Base-by-base conservation (phyloP, 345 rosid genomes). In the Citrus sp. region DNA sequence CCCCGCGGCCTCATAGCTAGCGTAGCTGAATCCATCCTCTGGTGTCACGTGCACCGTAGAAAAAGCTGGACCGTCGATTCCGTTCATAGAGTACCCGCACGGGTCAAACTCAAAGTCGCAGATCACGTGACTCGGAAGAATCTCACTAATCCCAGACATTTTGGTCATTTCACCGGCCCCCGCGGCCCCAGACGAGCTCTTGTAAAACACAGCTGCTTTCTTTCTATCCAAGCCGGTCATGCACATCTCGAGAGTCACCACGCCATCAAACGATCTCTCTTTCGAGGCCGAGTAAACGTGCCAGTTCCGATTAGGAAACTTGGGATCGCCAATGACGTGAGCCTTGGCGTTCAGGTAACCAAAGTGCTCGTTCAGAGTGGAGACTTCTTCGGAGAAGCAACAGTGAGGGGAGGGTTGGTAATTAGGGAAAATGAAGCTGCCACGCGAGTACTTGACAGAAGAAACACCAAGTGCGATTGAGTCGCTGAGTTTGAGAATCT, bases 21-120 rank as follows among this genome's bases (percentile, higher is more conserved):
- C 96, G 70, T 92, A 93, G 75, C 98, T 93, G 85, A 88, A 93
- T 3, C 91, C 92, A 2, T 90, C 91, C 77, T 92, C 94, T 34
- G 96, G 98, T 42, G 98, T 93, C 71, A 93, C 98, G 83, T 93
- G 98, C 75, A 93, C 87, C 2, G 98, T 91, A 2, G 94, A 91
- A 58, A 77, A 75, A 0, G 89, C 89, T 2, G 77, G 66, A 1
- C 86, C 91, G 4, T 89, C 90, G 25, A 92, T 75, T 64, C 91
- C 90, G 72, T 93, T 93, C 96, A 93, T 93, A 0, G 96, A 93
- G 80, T 91, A 93, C 61, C 98, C 98, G 40, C 98, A 91, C 0
- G 94, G 98, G 58, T 93, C 96, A 70, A 92, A 90, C 71, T 87
- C 94, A 51, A 85, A 90, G 84, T 86, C 95, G 60, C 97, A 90